Conservation (phyloP, 306 rosid genomes). For the Quercus engelmannii region DNA sequence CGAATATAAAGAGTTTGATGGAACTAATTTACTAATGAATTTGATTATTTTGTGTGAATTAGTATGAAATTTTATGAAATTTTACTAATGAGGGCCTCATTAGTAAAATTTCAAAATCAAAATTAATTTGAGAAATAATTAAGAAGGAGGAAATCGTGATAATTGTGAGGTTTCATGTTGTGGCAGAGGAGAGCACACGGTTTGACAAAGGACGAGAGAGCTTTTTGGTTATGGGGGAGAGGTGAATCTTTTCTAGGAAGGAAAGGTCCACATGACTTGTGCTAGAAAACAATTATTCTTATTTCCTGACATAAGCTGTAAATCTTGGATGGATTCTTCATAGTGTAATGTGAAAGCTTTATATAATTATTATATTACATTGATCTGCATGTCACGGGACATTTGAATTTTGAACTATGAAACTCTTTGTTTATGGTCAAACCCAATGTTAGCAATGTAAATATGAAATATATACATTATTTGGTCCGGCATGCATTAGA, state of each 20-base stretch:
- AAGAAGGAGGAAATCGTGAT: no score
- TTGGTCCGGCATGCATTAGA: no score
- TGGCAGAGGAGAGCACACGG: neutral
- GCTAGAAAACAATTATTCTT: constrained; percentile 22
- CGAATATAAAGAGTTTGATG: no score
- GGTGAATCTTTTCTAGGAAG: constrained; percentile 1
- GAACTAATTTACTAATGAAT: no score
- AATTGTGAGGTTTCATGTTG: no score
- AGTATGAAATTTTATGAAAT: no score
- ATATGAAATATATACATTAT: no score
- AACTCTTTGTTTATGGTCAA: neutral
- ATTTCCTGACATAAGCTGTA: constrained; percentile 16
- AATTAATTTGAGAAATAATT: no score
- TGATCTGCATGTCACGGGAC: constrained; percentile 27
- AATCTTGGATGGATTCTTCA: constrained; percentile 8
- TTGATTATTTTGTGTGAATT: no score
- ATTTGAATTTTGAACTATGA: neutral
- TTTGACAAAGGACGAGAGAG: neutral
- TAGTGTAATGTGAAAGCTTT: neutral
- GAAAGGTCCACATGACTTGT: constrained; percentile 31
- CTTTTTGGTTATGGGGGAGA: neutral
- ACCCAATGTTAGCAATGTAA: neutral
- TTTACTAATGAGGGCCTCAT: no score
- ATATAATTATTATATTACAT: neutral
- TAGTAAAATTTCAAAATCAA: no score